Evolutionary conservation across 208 protist genomes (phyloP).

Genomic region (Acanthamoeba lugdunensis): DNA sequence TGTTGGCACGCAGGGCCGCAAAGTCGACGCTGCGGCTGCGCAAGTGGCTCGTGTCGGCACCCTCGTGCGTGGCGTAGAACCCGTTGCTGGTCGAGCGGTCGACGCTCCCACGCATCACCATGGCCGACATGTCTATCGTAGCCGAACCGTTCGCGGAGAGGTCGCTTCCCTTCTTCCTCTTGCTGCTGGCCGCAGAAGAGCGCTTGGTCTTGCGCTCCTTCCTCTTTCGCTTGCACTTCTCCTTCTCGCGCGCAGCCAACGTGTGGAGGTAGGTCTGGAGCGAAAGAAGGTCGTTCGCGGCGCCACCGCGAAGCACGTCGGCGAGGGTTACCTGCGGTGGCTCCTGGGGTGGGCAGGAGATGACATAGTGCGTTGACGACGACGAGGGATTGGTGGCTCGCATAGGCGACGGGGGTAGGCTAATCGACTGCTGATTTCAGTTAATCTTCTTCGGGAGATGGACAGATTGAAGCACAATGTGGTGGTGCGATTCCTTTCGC

Average conservation of each 20-base stretch:
- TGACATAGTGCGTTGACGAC: neutral
- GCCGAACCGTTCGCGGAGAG: neutral
- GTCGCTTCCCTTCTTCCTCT: neutral
- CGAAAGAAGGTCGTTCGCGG: neutral
- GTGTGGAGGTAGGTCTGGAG: constrained; percentile 25
- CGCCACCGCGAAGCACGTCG: neutral
- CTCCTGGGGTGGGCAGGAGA: neutral
- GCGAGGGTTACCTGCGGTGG: constrained; percentile 5
- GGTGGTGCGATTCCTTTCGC: no score
- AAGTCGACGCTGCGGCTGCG: constrained; percentile 25
- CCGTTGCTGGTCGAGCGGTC: constrained; percentile 17
- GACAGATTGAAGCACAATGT: no score
- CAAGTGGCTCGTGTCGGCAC: neutral
- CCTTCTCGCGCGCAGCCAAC: neutral
- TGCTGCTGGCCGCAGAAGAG: constrained; percentile 53
- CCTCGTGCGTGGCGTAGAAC: neutral
- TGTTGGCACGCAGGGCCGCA: neutral
- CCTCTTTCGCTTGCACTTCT: constrained; percentile 28
- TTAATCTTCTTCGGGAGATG: no score
- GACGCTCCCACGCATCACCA: neutral
- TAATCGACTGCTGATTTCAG: no score
- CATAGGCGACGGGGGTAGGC: no score
- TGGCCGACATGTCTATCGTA: neutral
- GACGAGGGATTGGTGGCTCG: no score
- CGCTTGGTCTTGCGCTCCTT: constrained; percentile 6